phyloP scores from a whole-genome alignment of 495 filamentous ascomycete genomes.

The Penicillium soppii region DNA sequence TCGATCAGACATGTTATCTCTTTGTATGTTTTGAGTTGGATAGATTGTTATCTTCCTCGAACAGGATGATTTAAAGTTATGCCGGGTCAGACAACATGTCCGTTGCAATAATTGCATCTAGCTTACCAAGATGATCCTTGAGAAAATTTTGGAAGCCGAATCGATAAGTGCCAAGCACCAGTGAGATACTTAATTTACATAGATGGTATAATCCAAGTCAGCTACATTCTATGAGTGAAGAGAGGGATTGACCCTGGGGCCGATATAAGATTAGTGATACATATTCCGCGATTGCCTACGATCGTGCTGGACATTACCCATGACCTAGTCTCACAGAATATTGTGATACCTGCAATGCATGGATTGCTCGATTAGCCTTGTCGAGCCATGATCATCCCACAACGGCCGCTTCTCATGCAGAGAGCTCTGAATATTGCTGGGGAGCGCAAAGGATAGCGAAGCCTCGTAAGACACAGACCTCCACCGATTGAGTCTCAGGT shows the following conservation, averaged over 20 bases:
- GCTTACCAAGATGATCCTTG: background rate
- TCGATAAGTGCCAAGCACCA: background rate
- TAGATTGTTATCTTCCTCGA: background rate
- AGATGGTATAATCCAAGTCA: too few relatives aligned
- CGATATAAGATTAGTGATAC: slow-evolving; percentile 10
- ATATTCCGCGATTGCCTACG: slow-evolving; percentile 1
- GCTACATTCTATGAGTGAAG: background rate
- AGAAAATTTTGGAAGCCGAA: background rate
- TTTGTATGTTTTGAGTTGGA: background rate
- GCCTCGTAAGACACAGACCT: slow-evolving; percentile 17
- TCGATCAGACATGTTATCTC: too few relatives aligned
- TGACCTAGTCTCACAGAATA: slow-evolving; percentile 13
- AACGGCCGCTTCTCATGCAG: slow-evolving; percentile 13
- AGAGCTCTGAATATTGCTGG: slow-evolving; percentile 18
- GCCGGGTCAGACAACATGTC: background rate
- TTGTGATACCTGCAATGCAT: slow-evolving; percentile 25
- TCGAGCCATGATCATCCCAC: slow-evolving; percentile 21
- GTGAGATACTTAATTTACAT: too few relatives aligned
- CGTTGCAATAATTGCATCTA: background rate
- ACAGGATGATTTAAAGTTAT: background rate
- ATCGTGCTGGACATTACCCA: slow-evolving; percentile 1
- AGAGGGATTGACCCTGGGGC: slow-evolving; percentile 2
- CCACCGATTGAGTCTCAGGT: slow-evolving; percentile 12
- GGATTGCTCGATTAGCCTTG: slow-evolving; percentile 7
- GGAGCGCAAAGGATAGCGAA: background rate